Evolutionary conservation across 352 stramenopile species (phyloP).

Genomic region (Globisporangium abappressorium): DNA sequence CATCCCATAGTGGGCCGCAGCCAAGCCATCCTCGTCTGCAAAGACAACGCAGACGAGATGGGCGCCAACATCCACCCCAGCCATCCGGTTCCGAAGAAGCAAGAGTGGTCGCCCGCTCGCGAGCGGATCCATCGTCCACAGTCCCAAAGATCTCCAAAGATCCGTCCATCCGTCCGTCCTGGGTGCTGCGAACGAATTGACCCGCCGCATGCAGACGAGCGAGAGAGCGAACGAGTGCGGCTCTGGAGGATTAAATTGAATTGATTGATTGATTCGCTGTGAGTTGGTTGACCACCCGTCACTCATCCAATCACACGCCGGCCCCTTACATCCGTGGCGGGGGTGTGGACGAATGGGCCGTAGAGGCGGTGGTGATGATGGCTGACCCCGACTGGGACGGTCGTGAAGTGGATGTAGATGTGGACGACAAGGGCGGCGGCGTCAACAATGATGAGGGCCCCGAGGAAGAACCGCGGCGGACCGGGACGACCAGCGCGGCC

Average conservation of each 20-base stretch:
- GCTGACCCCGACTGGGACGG: neutral
- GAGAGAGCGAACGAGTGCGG: neutral
- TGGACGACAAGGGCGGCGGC: neutral
- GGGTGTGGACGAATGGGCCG: neutral
- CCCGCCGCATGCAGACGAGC: conserved; percentile 11
- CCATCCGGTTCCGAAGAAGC: conserved; percentile 2
- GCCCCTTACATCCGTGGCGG: neutral
- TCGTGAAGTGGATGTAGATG: neutral
- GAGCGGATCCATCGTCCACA: conserved; percentile 7
- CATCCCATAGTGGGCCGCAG: neutral
- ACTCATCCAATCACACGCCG: neutral
- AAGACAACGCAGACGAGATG: neutral
- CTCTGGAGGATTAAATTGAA: neutral
- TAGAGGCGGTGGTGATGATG: neutral
- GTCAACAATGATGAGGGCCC: neutral
- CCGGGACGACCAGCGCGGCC: conserved; percentile 36
- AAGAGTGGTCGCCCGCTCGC: neutral
- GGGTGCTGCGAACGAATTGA: neutral
- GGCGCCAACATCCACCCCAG: neutral
- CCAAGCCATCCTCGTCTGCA: conserved; percentile 10
- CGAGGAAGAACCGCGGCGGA: neutral
- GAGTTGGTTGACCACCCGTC: neutral
- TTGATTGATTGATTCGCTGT: neutral
- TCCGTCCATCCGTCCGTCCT: neutral
- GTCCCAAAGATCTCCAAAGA: conserved; percentile 7